These are phyloP conservation scores for Agrocybe pediades DNA, from an alignment of 768 basidiomycete genomes.

Conservation along the genomic window DNA sequence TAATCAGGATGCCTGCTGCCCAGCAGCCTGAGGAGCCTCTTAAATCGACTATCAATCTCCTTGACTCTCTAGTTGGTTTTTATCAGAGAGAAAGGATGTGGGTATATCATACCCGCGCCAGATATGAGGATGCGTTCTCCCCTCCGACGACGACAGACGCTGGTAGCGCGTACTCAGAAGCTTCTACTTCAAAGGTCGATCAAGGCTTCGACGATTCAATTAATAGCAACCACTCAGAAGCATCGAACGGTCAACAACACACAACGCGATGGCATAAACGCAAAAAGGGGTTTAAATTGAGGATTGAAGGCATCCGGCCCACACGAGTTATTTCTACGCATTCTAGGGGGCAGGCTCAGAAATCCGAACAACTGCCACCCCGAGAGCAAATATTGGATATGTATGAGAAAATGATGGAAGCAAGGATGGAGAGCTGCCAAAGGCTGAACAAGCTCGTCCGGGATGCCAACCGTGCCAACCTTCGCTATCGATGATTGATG, in stretches of 20 bases:
- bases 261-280: conserved; percentile 54
- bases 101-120: conserved; percentile 66
- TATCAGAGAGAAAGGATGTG: conserved; percentile 75
- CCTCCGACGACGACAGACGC: conserved; percentile 17
- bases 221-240: background rate
- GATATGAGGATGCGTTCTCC: conserved; percentile 48
- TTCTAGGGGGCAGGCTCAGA: conserved; percentile 15
- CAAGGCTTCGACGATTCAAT: background rate
- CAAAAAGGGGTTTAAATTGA: conserved; percentile 60
- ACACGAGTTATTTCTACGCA: conserved; percentile 21
- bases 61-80: conserved; percentile 65
- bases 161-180: background rate
- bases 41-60: conserved; percentile 53
- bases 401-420: conserved; percentile 73
- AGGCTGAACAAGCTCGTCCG: conserved; percentile 60
- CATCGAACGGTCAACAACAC: conserved; percentile 12
- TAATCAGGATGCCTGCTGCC: conserved; percentile 21
- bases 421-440: conserved; percentile 76
- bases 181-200: background rate
- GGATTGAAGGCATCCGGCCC: conserved; percentile 30
- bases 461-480: conserved; percentile 39
- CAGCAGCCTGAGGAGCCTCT: conserved; percentile 32
- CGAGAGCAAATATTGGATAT: conserved; percentile 59
- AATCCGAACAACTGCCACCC: conserved; percentile 18
- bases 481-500: conserved; percentile 24